Base-by-base conservation (phyloP, 1,284 basidiomycete genomes). In the Apiotrichum sp. region DNA sequence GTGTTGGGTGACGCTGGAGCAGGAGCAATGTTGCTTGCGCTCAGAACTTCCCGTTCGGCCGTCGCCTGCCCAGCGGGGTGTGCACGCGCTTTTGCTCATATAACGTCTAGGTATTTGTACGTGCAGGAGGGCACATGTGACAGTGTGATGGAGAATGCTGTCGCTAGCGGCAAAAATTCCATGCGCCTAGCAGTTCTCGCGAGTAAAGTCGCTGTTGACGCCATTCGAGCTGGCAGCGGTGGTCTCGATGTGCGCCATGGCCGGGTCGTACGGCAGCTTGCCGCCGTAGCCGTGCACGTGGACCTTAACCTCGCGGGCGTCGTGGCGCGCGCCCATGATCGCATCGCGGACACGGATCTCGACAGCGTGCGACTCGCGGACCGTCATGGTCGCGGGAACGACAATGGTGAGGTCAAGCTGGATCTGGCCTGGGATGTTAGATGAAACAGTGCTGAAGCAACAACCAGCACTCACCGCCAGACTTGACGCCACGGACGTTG, bases 241-340 rank as follows among this genome's bases (percentile, higher is more conserved):
- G 44, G 42, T 49, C 29, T 38, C 49, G 8, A 36, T 44, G 22
- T 5, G 9, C 32, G n/a, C 29, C 5, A 35, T 29, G 16, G 43
- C 31, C 3, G 39, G 48, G 48, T 40, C 39, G 29, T 31, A 16
- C 8, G 36, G 22, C 41, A 8, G 8, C 13, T n/a, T 36, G 33
- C 64, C 69, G 35, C 65, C 61, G 6, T 34, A 10, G 8, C 67
- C 71, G 53, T 76, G 75, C 0, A 92, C 89, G 67, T 81, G 85
- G 32, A 93, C 82, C 64, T 84, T 77, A 38, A 93, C 88, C 68
- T 92, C 89, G 22, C 83, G 77, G n/a, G 91, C 80, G 67, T 91
- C 89, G 70, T 79, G 84, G 70, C 83, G 78, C 38, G 80, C 83
- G 4, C 75, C 71, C 74, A 83, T 84, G 61, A 93, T 77, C 39